Conservation (phyloP, 2,329 filamentous ascomycete species). For the Raffaelea albimanens region DNA sequence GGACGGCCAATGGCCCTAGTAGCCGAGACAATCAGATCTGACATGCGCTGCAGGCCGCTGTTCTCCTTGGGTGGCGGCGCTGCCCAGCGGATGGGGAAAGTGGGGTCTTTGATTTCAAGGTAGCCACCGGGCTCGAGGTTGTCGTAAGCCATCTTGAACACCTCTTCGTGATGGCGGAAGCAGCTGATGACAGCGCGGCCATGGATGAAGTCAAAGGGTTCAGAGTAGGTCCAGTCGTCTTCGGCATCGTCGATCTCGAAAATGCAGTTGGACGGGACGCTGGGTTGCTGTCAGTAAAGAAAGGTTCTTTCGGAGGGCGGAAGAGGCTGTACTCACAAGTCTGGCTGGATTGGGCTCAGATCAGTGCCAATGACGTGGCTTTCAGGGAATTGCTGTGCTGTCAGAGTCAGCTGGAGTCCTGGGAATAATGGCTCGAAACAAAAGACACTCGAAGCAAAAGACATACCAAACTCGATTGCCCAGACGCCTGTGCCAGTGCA, state of each 20-base stretch:
- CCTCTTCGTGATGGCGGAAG: constrained; percentile 37
- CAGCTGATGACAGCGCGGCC: constrained; percentile 39
- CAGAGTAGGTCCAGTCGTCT: constrained; percentile 37
- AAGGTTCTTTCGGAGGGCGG: too few relatives aligned
- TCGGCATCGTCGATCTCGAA: constrained; percentile 48
- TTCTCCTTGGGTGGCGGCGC: background rate
- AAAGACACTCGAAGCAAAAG: background rate
- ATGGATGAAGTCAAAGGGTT: constrained; percentile 46
- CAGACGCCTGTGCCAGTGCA: constrained; percentile 51
- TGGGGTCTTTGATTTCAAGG: constrained; percentile 20
- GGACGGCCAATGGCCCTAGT: background rate
- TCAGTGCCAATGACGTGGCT: constrained; percentile 33
- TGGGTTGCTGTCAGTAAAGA: background rate
- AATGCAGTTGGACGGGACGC: constrained; percentile 42
- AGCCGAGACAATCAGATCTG: background rate
- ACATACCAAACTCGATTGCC: constrained; percentile 54
- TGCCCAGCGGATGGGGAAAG: background rate
- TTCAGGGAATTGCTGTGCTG: constrained; percentile 17
- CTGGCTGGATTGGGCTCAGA: constrained; percentile 38
- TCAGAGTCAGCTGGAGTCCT: background rate
- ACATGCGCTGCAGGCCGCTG: too few relatives aligned
- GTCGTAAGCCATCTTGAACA: constrained; percentile 36
- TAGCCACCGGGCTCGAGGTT: constrained; percentile 31
- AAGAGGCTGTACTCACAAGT: constrained; percentile 9
- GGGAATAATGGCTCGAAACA: background rate